A percentile compares a stretch with the other conserved stretches of the same genome.
Conservation (phyloP, 371 early-diverging fungal genomes). For the Choanephora cucurbitarum region DNA sequence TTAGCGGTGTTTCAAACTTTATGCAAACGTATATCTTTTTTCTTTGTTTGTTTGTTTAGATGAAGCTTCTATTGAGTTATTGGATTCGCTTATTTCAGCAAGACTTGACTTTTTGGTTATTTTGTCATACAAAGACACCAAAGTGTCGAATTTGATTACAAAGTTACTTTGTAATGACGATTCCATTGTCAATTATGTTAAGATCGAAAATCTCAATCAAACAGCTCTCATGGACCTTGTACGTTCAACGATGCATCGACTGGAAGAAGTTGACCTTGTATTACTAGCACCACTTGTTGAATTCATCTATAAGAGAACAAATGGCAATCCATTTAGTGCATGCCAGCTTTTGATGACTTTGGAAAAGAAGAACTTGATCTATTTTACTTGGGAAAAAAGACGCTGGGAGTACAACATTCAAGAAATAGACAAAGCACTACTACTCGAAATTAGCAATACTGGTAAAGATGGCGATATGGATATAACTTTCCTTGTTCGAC, state of each 20-base stretch:
- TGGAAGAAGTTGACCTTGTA: slow-evolving; percentile 34
- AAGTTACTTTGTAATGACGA: slow-evolving; percentile 33
- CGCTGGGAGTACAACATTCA: slow-evolving; percentile 54
- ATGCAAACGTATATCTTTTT: no score
- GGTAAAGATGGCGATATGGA: slow-evolving; percentile 35
- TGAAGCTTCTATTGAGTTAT: slow-evolving; percentile 48
- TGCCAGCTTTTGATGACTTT: slow-evolving; percentile 41
- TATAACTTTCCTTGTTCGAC: slow-evolving; percentile 42
- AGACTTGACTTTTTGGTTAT: slow-evolving; percentile 42
- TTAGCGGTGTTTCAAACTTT: not conserved
- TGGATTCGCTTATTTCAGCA: slow-evolving; percentile 45
- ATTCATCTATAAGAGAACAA: slow-evolving; percentile 40
- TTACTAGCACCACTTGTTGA: slow-evolving; percentile 43
- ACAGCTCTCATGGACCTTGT: slow-evolving; percentile 43
- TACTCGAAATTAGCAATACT: slow-evolving; percentile 24
- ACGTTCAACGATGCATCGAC: slow-evolving; percentile 44
- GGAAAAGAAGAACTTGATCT: slow-evolving; percentile 48
- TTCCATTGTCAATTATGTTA: slow-evolving; percentile 34
- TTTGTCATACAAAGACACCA: slow-evolving; percentile 38
- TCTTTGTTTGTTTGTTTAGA: slow-evolving; percentile 22
- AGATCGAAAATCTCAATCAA: slow-evolving; percentile 41
- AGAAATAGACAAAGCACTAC: slow-evolving; percentile 43
- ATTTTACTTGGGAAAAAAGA: slow-evolving; percentile 49
- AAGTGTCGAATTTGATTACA: slow-evolving; percentile 21
- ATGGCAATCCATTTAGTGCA: slow-evolving; percentile 49